Evolutionary conservation across 177 flowering plant genomes (phyloP), one percentile per base, ranked within the genome.

Genomic region (Telopea speciosissima): DNA sequence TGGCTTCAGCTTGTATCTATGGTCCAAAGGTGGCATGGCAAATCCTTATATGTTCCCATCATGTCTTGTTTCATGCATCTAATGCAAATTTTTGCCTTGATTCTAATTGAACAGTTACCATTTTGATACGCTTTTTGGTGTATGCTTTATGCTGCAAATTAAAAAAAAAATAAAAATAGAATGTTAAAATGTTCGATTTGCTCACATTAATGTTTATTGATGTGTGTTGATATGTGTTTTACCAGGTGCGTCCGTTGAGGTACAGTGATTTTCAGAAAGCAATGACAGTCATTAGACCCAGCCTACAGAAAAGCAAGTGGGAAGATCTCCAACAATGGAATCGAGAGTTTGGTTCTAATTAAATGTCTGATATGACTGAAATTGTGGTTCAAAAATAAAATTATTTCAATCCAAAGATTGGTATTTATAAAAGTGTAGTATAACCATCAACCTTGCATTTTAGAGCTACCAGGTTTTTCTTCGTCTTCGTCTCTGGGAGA

Each of bases 241-340:
- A 31, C 26, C 85, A 96, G 99, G 89, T 96, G 25, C 80, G 99
- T 54, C 83, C 88, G 2, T 77, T 96, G 60, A 85, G 74, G 63
- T 90, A 85, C 42, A 85, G 78, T 44, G 98, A 96, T 76, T 91
- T 96, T 66, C 79, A 76, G 81, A 83, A 83, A 76, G 96, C 99
- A 23, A 88, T 93, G 97, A 72, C 84, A 21, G 90, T 90, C 7
- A 90, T 96, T 42, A 85, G 93, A 78, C 99, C 99, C 6, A 96
- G 99, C 81, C 78, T 93, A 49, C 83, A 82, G 77, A 91, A 84
- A 80, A 90, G 90, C 88, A 92, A 87, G 77, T 91, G 97, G 97
- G 87, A 90, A 77, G 98, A 96, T 74, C 97, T 96, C 68, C 90
- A 96, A 74, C 76, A 64, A 25, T 96, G 99, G 99, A 96, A 96